A percentile compares a stretch with the other conserved stretches of the same genome.
Evolutionary conservation across 306 rosid genomes (phyloP).

Genomic region (Hippophae tibetana): DNA sequence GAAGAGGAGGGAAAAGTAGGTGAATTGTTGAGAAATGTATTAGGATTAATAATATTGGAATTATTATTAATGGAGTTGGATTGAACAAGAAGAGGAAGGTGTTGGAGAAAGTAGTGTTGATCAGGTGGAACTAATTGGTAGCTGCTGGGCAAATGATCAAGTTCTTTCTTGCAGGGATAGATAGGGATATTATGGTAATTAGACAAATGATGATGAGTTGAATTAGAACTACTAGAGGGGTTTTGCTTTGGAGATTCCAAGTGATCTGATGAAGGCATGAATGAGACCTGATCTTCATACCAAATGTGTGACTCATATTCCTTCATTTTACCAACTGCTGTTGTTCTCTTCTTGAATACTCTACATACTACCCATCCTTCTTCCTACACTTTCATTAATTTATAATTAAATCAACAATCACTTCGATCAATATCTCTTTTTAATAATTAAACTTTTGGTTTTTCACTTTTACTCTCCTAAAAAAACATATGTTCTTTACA

Average conservation of each 20-base stretch:
- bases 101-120: conserved; percentile 53
- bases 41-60: too few relatives aligned
- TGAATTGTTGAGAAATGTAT: too few relatives aligned
- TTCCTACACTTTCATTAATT: conserved; percentile 44
- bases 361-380: conserved; percentile 98
- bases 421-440: background rate
- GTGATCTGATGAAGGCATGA: conserved; percentile 40
- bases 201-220: conserved; percentile 15
- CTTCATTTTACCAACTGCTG: conserved; percentile 52
- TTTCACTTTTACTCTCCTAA: too few relatives aligned
- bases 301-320: conserved; percentile 76
- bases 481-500: too few relatives aligned
- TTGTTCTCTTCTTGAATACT: conserved; percentile 86
- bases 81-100: conserved; percentile 42
- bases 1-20: background rate
- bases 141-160: conserved; percentile 26
- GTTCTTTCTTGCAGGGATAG: conserved; percentile 69
- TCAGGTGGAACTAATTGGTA: conserved; percentile 21
- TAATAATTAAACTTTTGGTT: background rate
- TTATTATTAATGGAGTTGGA: too few relatives aligned
- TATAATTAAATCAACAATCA: background rate
- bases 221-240: conserved; percentile 15
- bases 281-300: conserved; percentile 75
- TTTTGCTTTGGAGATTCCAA: conserved; percentile 60
- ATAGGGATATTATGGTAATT: conserved; percentile 16